Evolutionary conservation across 2,329 filamentous ascomycete species (phyloP).

Genomic region (Ceratocystis lukuohia): DNA sequence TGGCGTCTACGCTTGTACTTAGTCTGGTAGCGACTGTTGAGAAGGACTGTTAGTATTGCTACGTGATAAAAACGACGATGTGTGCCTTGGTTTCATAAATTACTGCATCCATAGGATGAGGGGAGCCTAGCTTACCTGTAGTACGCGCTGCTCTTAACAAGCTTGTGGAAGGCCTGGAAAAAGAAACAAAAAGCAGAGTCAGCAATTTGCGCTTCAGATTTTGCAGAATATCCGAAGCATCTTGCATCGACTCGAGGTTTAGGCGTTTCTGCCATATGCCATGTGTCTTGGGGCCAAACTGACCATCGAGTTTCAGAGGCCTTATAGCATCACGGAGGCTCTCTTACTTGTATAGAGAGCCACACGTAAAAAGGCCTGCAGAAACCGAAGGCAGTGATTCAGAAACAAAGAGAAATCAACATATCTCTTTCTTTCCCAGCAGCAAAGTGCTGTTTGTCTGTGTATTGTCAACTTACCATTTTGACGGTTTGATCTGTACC

Average conservation of each 20-base stretch:
- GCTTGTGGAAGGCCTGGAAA: slow-evolving; percentile 72
- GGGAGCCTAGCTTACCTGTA: slow-evolving; percentile 60
- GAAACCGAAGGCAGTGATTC: slow-evolving; percentile 6
- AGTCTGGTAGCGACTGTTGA: slow-evolving; percentile 83
- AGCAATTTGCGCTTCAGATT: slow-evolving; percentile 99
- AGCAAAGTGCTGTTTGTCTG: background rate
- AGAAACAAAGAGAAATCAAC: slow-evolving; percentile 3
- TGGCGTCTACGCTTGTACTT: slow-evolving; percentile 96
- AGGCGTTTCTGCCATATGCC: slow-evolving; percentile 33
- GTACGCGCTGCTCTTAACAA: slow-evolving; percentile 96
- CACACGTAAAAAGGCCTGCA: background rate
- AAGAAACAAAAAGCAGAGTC: slow-evolving; percentile 56
- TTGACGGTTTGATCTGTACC: slow-evolving; percentile 38
- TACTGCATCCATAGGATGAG: too few relatives aligned
- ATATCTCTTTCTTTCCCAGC: background rate
- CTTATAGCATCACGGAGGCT: background rate
- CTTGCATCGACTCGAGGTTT: slow-evolving; percentile 70
- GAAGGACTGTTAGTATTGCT: slow-evolving; percentile 23
- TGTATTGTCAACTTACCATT: slow-evolving; percentile 50
- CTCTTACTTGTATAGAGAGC: background rate
- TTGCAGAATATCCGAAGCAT: slow-evolving; percentile 66
- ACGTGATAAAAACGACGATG: background rate
- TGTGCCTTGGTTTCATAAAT: background rate
- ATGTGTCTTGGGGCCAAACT: slow-evolving; percentile 19
- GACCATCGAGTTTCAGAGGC: slow-evolving; percentile 8